Evolutionary conservation across 73 alveolate genomes (phyloP).

Genomic region (Paramecium tetraurelia): DNA sequence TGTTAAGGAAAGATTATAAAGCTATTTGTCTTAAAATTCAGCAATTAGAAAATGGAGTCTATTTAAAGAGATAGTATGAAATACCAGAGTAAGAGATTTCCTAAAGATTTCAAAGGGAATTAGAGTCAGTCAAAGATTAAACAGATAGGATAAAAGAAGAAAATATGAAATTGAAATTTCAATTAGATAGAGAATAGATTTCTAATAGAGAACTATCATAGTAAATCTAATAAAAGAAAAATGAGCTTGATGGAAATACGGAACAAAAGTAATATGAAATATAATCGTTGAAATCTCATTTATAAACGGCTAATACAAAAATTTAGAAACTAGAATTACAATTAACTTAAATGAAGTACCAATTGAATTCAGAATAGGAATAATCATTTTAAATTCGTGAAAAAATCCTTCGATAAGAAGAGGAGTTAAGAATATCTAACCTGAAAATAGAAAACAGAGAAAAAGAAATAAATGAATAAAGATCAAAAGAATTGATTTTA

Average conservation of each 20-base stretch:
- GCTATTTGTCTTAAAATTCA: neutral
- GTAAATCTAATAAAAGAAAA: neutral
- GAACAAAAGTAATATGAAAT: neutral
- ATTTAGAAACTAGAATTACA: neutral
- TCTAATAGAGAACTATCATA: neutral
- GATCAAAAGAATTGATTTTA: neutral
- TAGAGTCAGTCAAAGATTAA: neutral
- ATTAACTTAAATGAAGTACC: neutral
- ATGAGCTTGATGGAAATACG: neutral
- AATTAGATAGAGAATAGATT: neutral
- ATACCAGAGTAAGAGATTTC: neutral
- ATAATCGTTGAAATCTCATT: neutral
- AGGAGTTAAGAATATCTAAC: neutral
- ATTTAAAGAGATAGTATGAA: neutral
- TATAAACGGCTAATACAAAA: neutral
- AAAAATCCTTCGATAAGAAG: neutral
- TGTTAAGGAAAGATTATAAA: neutral
- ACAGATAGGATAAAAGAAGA: constrained; percentile 2
- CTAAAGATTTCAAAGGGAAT: neutral
- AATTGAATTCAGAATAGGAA: neutral
- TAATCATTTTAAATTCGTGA: neutral
- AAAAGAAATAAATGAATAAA: neutral
- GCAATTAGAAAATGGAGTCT: neutral
- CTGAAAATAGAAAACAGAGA: constrained; percentile 16
- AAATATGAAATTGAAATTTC: neutral